Base-by-base conservation (phyloP, 495 filamentous ascomycete species). In the Usnea hakonensis region DNA sequence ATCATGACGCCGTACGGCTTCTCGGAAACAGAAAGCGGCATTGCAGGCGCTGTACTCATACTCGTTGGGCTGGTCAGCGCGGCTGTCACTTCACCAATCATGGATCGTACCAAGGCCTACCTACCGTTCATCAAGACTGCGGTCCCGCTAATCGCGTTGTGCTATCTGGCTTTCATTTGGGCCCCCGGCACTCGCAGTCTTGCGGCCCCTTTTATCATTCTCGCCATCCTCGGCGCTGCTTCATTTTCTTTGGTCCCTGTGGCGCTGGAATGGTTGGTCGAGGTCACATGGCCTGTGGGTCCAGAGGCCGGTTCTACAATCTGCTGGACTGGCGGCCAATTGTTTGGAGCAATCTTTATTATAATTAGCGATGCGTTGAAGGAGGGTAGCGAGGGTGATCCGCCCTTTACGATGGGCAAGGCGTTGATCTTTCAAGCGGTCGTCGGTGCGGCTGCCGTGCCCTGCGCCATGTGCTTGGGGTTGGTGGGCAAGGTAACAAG, bases 21-120 rank as follows among this genome's bases (percentile, higher is more conserved):
- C 80, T 81, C 75, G 58, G 88, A 92, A 71, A 85, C 85, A 48
- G 81, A 96, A 44, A 89, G 93, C 43, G 94, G 94, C 56, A 90
- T 97, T 72, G 88, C 88, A 16, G 94, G 94, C 64, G 94, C 88
- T 1, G 71, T 70, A 11, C 81, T 97, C n/a, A 97, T 98, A 70
- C 76, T 96, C 55, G 85, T 92, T 60, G 94, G 94, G 26, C 84
- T 98, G 11, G 76, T 96, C 40, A 65, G 80, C 33, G 78, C 91
- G 2, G 94, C 91, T 16, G 75, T 96, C 62, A 76, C 84, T 4
- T 87, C 83, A 1, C 94, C 94, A 10, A 78, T 97, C 62, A 82
- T 93, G 63, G 94, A 97, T 75, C 82, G 85, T 58, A 92, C 83
- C 57, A 93, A 96, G 69, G 79, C 83, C 21, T 95, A 88, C 71